Evolutionary conservation across 306 rosid genomes (phyloP).

Genomic region (Cucurbita argyrosperma): DNA sequence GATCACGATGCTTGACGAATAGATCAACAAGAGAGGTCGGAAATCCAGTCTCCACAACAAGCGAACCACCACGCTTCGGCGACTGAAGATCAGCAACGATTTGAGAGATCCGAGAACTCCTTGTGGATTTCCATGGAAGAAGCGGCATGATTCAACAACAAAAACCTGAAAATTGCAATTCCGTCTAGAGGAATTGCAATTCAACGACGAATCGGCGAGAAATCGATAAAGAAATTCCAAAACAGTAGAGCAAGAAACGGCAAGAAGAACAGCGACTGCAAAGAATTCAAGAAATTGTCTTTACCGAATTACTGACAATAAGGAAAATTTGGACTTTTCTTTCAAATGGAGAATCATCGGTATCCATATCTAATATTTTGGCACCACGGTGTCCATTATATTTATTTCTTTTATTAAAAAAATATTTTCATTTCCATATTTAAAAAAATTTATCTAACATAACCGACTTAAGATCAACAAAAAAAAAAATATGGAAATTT

Average conservation of each 20-base stretch:
- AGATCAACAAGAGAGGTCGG: slow-evolving; percentile 85
- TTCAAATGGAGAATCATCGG: background rate
- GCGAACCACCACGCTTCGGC: slow-evolving; percentile 52
- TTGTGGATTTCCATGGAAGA: slow-evolving; percentile 67
- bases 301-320: background rate
- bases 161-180: background rate
- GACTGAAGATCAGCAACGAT: slow-evolving; percentile 73
- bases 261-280: background rate
- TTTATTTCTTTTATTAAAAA: background rate
- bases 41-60: slow-evolving; percentile 78
- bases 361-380: background rate
- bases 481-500: too few relatives aligned
- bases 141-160: slow-evolving; percentile 38
- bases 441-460: too few relatives aligned
- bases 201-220: background rate
- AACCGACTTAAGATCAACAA: too few relatives aligned
- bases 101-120: slow-evolving; percentile 42
- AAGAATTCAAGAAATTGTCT: background rate
- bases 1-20: slow-evolving; percentile 61
- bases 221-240: background rate
- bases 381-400: background rate
- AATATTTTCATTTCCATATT: too few relatives aligned
- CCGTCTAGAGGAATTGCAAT: background rate
- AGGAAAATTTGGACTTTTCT: background rate
- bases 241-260: background rate